Percentiles rank a stretch among this genome's conserved stretches.
Evolutionary conservation across 139 green algal genomes (phyloP).

Genomic region (Tetraselmis chui): DNA sequence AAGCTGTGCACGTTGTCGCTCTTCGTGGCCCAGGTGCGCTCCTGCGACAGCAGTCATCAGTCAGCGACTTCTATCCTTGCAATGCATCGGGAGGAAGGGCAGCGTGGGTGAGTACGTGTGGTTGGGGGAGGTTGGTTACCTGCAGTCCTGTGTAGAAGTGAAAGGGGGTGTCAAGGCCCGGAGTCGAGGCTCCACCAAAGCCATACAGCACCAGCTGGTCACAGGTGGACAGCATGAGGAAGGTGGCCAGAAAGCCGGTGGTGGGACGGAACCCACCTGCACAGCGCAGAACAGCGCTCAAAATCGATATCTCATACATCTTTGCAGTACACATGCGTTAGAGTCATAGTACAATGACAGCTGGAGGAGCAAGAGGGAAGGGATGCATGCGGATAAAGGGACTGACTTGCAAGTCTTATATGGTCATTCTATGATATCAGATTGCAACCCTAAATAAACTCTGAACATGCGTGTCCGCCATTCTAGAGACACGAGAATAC

Average conservation of each 20-base stretch:
- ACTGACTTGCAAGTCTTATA: too few species aligned
- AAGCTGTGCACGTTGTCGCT: background rate
- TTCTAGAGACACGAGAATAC: too few species aligned
- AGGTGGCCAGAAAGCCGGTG: background rate
- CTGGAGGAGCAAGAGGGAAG: too few species aligned
- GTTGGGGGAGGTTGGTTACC: background rate
- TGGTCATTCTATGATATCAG: too few species aligned
- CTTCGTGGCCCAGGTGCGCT: background rate
- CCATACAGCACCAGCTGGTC: background rate
- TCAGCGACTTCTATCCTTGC: background rate
- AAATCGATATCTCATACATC: too few species aligned
- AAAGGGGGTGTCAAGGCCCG: background rate
- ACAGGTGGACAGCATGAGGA: background rate
- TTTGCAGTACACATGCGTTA: too few species aligned
- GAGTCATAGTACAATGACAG: too few species aligned
- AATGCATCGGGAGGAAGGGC: background rate
- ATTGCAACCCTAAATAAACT: too few species aligned
- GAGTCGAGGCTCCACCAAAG: background rate
- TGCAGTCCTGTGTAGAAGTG: background rate
- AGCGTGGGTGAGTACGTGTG: too few species aligned
- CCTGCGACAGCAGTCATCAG: background rate
- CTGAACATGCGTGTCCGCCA: too few species aligned
- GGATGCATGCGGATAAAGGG: too few species aligned
- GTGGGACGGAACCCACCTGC: background rate
- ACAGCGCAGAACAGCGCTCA: background rate